Base-by-base conservation (phyloP, 2,329 filamentous ascomycete species). In the Elsinoe fawcettii region DNA sequence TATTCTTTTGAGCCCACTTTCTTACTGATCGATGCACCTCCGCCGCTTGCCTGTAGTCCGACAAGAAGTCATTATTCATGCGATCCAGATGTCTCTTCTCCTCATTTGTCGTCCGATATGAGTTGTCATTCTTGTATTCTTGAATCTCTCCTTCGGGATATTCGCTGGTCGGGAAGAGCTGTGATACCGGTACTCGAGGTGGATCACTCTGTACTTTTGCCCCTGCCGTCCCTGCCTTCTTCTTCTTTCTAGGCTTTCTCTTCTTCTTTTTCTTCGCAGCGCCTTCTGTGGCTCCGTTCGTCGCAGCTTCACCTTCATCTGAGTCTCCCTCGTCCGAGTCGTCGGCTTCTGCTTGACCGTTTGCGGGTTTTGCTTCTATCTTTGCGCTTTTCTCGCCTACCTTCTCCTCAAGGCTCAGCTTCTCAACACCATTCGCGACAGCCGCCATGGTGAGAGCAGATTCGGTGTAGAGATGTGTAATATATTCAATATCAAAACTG, bases 21-120 rank as follows among this genome's bases (percentile, higher is more conserved):
- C 80, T 75, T 47, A 80, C 77, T 65, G 82, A 76, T 44, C 79
- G 74, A 65, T 82, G 80, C 46, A 79, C 71, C 63, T 82, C 80
- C 0, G 79, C 80, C 8, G 77, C 80, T 66, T 81, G 73, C 49
- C 80, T 77, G 65, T 82, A 82, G 58, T 82, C 73, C 22, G 68
- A 69, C 20, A 82, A 69, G 62, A 80, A 80, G 11, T 70, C 71
- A 20, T 73, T 69, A 59, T 79, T 75, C 63, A 74, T 69, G 55
- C 72, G 68, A 55, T 74, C 69, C 18, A 74, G 60, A 59, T 77
- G 70, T 30, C 76, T 71, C 53, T 71, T 64, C 66, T 80, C 77
- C 61, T 77, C 75, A 58, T 65, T 70, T 1, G 76, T 77, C 3
- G 73, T 77, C 25, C 75, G 75, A 49, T 68, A 69, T 4, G 69